These are phyloP conservation scores for Hygrophorus russula DNA, from an alignment of 768 basidiomycete genomes.

Conservation along the genomic window DNA sequence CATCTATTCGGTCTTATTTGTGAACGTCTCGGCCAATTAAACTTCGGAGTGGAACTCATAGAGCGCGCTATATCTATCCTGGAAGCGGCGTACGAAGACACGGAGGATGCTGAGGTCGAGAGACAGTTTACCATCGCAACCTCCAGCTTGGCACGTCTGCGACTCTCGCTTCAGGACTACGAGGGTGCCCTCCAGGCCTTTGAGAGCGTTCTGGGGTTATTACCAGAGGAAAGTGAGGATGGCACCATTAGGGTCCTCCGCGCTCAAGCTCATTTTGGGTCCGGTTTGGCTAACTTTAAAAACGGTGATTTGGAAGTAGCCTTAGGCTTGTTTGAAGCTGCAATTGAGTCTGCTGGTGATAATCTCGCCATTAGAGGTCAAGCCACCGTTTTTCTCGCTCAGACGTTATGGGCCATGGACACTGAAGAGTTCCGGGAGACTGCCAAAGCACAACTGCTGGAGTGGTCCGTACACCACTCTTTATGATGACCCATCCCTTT, in stretches of 20 bases:
- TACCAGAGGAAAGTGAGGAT: conserved; percentile 34
- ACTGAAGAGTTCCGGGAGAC: conserved; percentile 65
- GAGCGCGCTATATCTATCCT: conserved; percentile 55
- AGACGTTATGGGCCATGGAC: conserved; percentile 75
- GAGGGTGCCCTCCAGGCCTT: conserved; percentile 56
- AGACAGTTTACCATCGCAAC: conserved; percentile 73
- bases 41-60: conserved; percentile 47
- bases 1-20: conserved; percentile 81
- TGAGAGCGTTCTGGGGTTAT: conserved; percentile 58
- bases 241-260: conserved; percentile 30
- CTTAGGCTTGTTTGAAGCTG: conserved; percentile 54
- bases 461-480: conserved; percentile 43
- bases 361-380: conserved; percentile 47
- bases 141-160: conserved; percentile 67
- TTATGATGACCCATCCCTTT: background rate
- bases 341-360: conserved; percentile 43
- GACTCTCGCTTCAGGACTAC: conserved; percentile 49
- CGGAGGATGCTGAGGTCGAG: conserved; percentile 73
- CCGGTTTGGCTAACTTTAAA: conserved; percentile 64
- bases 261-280: conserved; percentile 57
- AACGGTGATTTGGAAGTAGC: conserved; percentile 51
- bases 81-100: conserved; percentile 83
- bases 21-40: conserved; percentile 68
- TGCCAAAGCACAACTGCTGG: conserved; percentile 69
- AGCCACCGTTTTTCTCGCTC: conserved; percentile 67